Percentiles rank a stretch among this genome's conserved stretches.
These are phyloP conservation scores for Rosa rugosa DNA, from an alignment of 306 rosid species.

Conservation along the genomic window DNA sequence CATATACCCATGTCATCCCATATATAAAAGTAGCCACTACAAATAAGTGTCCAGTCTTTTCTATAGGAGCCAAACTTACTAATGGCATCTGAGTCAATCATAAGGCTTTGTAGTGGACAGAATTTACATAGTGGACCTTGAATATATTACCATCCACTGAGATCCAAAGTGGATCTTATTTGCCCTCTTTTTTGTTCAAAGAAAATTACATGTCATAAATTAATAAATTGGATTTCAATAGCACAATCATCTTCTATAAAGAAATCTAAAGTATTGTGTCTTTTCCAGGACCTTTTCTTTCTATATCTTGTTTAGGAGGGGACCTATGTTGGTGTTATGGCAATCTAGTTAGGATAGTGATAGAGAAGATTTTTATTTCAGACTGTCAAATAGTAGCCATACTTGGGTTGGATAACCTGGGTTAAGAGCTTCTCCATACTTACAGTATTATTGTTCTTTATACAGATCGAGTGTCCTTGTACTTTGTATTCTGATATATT, in stretches of 20 bases:
- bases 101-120: slow-evolving; percentile 23
- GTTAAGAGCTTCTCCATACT: background rate
- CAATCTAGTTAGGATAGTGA: background rate
- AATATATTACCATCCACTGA: slow-evolving; percentile 24
- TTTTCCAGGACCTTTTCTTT: slow-evolving; percentile 12
- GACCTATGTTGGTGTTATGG: background rate
- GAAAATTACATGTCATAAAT: slow-evolving; percentile 5
- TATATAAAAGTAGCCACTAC: background rate
- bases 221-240: slow-evolving; percentile 12
- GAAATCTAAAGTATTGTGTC: slow-evolving; percentile 1
- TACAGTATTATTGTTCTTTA: background rate
- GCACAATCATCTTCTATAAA: background rate
- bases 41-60: background rate
- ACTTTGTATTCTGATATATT: background rate
- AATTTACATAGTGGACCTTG: slow-evolving; percentile 21
- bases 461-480: background rate
- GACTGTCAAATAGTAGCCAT: background rate
- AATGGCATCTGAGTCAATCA: slow-evolving; percentile 9
- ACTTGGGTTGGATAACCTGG: background rate
- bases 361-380: background rate
- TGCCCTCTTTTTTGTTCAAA: slow-evolving; percentile 2
- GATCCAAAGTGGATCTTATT: slow-evolving; percentile 2
- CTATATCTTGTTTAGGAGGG: background rate
- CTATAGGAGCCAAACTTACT: slow-evolving; percentile 8
- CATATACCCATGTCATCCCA: background rate